phyloP scores from a whole-genome alignment of 306 rosid species.

The Fagus sylvatica region DNA sequence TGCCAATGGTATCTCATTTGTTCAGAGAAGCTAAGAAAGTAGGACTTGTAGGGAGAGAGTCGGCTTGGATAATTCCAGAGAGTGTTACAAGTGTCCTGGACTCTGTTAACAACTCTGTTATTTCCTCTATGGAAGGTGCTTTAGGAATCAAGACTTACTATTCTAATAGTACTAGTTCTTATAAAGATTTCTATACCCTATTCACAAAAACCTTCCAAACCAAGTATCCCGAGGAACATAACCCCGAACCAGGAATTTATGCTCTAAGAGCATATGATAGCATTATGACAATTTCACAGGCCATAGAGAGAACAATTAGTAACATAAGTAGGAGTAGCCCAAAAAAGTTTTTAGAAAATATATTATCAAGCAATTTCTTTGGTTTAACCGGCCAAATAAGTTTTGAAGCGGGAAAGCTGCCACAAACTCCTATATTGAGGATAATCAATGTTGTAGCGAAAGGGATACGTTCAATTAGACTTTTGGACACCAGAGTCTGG shows the following conservation, averaged over 20 bases:
- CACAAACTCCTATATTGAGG: neutral
- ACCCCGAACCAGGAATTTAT: conserved; percentile 27
- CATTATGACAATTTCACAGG: conserved; percentile 18
- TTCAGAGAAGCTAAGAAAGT: conserved; percentile 30
- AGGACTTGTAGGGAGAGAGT: conserved; percentile 30
- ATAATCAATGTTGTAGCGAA: conserved; percentile 33
- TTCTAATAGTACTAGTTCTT: neutral
- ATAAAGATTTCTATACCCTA: neutral
- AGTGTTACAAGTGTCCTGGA: conserved; percentile 21
- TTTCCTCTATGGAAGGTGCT: conserved; percentile 30
- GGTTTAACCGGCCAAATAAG: conserved; percentile 35
- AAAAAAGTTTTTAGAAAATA: neutral
- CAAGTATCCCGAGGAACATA: conserved; percentile 6
- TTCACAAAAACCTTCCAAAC: conserved; percentile 15
- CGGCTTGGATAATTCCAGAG: conserved; percentile 40
- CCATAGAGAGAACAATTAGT: neutral
- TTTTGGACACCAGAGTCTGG: too few species aligned
- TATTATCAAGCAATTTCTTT: conserved; percentile 6
- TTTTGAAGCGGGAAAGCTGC: conserved; percentile 22
- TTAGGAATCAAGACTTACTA: conserved; percentile 36
- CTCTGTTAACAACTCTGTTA: conserved; percentile 7
- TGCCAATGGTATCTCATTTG: conserved; percentile 25
- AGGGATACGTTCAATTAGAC: neutral
- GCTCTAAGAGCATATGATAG: conserved; percentile 39
- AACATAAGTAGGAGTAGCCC: neutral